Evolutionary conservation across 2,329 filamentous ascomycete species (phyloP), one percentile per base, ranked within the genome.

Genomic region (Cladophialophora immunda): DNA sequence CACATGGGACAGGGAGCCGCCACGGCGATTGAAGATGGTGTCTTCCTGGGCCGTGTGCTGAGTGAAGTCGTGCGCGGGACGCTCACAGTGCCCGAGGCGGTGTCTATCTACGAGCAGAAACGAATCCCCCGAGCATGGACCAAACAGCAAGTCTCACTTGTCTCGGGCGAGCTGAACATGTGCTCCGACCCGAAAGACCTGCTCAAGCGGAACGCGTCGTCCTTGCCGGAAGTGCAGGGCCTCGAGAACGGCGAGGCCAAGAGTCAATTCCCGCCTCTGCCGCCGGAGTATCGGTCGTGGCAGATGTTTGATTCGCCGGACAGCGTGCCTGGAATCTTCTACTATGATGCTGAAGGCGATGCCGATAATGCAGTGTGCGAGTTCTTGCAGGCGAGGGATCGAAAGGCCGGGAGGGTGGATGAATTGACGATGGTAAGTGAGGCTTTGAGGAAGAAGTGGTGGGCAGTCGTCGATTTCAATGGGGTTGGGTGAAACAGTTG

Each of bases 11-110:
- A 81, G 68, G 79, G 80, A 2, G 79, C 79, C 8, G 79, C 78
- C 22, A 81, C 77, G 5, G 76, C 75, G 3, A 81, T 81, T 75
- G 79, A 82, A 71, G 80, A 82, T 69, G 80, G 78, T 8, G 76
- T 76, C 4, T 80, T 81, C 65, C 74, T 82, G 0, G 80, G 75
- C 1, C 70, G 75, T 19, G 78, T 76, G 58, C 68, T 82, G 29
- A 73, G 70, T 4, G 70, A 74, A 34, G 79, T 80, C 3, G 72
- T 79, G 2, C 54, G 74, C 25, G 77, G 77, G 29, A 69, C 69
- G 6, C 57, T 82, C 2, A 72, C 66, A 11, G 58, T 81, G 3
- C 41, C 68, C 4, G 75, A 80, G 29, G 80, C 79, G 5, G 66
- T 81, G 27, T 32, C 62, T 3, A 70, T 81, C 6, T 81, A 81